These are phyloP conservation scores for Chamaecyparis obtusa DNA, from an alignment of 75 land plant genomes.

Conservation along the genomic window DNA sequence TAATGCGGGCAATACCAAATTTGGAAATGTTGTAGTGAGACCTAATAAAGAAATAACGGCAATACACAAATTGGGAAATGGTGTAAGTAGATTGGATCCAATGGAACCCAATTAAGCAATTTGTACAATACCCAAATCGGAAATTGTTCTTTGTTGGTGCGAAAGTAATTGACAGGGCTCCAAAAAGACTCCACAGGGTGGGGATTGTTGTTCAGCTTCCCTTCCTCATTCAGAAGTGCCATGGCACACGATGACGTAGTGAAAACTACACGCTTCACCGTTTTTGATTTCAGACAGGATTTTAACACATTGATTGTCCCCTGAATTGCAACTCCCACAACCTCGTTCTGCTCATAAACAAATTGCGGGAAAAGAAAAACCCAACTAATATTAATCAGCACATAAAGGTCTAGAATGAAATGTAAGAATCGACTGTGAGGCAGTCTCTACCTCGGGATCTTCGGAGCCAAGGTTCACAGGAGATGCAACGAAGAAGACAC, in stretches of 20 bases:
- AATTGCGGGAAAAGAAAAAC: not conserved
- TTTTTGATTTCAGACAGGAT: conserved; percentile 30
- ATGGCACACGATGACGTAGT: conserved; percentile 38
- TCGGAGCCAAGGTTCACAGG: conserved; percentile 15
- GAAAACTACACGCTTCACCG: conserved; percentile 24
- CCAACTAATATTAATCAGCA: not conserved
- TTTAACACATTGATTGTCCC: conserved; percentile 35
- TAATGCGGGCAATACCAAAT: no score
- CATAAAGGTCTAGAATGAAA: not conserved
- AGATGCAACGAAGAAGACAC: conserved; percentile 75
- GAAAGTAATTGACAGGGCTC: conserved; percentile 7
- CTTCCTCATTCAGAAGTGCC: not conserved
- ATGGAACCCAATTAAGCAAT: no score
- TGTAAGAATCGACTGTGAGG: not conserved
- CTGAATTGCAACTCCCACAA: conserved; percentile 22
- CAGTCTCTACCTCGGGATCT: conserved; percentile 16
- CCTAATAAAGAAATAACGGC: no score
- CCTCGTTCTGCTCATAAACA: not conserved
- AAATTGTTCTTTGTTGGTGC: not conserved
- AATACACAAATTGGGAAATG: no score
- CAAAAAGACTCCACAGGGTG: not conserved
- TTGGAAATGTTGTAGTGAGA: no score
- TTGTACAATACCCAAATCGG: not conserved
- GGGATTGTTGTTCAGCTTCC: not conserved
- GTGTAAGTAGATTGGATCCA: no score